These are phyloP conservation scores for Yamadazyma spencermartinsiae DNA, from an alignment of 1,139 yeast genomes.

Conservation along the genomic window DNA sequence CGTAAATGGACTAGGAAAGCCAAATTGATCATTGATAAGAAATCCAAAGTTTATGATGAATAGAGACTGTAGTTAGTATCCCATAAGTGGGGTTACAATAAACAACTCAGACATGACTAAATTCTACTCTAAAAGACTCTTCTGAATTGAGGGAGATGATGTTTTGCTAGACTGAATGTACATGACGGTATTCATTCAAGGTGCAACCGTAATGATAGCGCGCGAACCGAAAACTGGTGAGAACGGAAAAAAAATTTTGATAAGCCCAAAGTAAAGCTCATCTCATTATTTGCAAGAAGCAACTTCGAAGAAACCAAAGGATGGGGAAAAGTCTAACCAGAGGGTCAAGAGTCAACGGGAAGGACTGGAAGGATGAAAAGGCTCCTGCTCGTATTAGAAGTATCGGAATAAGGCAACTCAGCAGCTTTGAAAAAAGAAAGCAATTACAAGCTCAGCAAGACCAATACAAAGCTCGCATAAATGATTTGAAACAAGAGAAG, in stretches of 20 bases:
- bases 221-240: background rate
- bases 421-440: slow-evolving; percentile 31
- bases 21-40: slow-evolving; percentile 43
- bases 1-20: slow-evolving; percentile 54
- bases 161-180: too few species aligned
- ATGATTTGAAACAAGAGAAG: slow-evolving; percentile 63
- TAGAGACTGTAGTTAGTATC: slow-evolving; percentile 2
- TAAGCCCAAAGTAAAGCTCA: background rate
- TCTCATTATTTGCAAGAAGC: background rate
- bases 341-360: slow-evolving; percentile 53
- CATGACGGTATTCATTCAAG: too few species aligned
- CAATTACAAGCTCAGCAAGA: slow-evolving; percentile 40
- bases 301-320: background rate
- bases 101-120: too few species aligned
- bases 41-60: slow-evolving; percentile 28
- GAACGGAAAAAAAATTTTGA: background rate
- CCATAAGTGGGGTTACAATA: background rate
- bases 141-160: too few species aligned
- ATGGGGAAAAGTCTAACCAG: slow-evolving; percentile 30
- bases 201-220: background rate
- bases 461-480: slow-evolving; percentile 52
- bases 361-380: slow-evolving; percentile 57
- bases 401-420: slow-evolving; percentile 25
- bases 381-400: slow-evolving; percentile 49
- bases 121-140: too few species aligned